Conservation (phyloP, 1,284 basidiomycete species). For the Ganoderma lucidum region DNA sequence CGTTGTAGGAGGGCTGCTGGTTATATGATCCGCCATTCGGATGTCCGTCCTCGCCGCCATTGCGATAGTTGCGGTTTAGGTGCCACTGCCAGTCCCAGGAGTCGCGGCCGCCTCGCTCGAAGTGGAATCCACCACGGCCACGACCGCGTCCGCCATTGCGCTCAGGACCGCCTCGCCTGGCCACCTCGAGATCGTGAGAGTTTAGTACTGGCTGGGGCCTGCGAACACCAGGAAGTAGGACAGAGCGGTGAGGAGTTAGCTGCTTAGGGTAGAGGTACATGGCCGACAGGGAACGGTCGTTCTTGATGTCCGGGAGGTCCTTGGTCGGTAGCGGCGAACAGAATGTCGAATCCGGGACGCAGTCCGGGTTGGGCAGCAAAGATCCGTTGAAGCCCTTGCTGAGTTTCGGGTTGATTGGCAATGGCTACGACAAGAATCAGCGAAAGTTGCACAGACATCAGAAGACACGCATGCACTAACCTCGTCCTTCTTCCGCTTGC, state of each 20-base stretch:
- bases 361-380: conserved; percentile 86
- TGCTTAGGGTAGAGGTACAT: conserved; percentile 93
- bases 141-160: conserved; percentile 45
- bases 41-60: conserved; percentile 30
- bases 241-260: conserved; percentile 84
- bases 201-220: conserved; percentile 71
- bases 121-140: conserved; percentile 40
- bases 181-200: conserved; percentile 77
- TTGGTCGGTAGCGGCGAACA: conserved; percentile 73
- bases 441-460: conserved; percentile 9
- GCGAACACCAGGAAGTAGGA: conserved; percentile 81
- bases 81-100: conserved; percentile 26
- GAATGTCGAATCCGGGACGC: conserved; percentile 92
- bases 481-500: conserved; percentile 83
- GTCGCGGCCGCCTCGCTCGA: conserved; percentile 28
- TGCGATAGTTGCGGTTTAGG: conserved; percentile 31
- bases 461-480: conserved; percentile 54
- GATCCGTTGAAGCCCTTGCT: conserved; percentile 86
- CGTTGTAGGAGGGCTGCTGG: conserved; percentile 26
- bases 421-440: conserved; percentile 54
- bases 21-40: conserved; percentile 27
- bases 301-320: conserved; percentile 80
- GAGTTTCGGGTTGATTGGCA: conserved; percentile 71
- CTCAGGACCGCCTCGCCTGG: conserved; percentile 51
- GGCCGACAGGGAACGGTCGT: conserved; percentile 89